phyloP scores from a whole-genome alignment of 2,329 filamentous ascomycete genomes.

The Biscogniauxia sp. region DNA sequence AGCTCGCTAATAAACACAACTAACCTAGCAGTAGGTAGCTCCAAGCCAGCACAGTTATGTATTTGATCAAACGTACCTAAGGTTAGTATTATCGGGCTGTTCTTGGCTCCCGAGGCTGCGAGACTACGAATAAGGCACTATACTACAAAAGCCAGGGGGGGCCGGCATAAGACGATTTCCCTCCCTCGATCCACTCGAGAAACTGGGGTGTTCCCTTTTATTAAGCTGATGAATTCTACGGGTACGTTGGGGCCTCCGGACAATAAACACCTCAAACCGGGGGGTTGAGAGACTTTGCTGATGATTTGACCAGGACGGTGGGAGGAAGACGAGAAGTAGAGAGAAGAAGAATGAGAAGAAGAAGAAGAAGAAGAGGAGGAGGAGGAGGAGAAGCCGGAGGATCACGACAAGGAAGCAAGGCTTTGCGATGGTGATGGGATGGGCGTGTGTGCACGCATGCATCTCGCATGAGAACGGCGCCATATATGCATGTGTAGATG shows the following conservation, averaged over 20 bases:
- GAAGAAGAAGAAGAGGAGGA: not conserved
- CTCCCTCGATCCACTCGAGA: not conserved
- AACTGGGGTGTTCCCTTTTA: not conserved
- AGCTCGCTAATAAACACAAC: too few relatives aligned
- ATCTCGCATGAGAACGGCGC: constrained; percentile 16
- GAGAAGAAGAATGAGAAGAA: not conserved
- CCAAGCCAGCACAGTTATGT: too few relatives aligned
- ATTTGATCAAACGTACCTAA: too few relatives aligned
- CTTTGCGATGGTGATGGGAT: not conserved
- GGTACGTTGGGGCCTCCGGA: not conserved
- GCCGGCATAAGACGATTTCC: not conserved
- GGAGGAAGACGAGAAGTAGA: not conserved
- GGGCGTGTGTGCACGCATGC: not conserved
- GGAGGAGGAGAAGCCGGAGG: not conserved
- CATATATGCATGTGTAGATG: constrained; percentile 9
- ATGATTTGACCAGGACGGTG: not conserved
- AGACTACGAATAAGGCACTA: not conserved
- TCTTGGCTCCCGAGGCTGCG: not conserved
- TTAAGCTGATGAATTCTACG: not conserved
- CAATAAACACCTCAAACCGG: not conserved
- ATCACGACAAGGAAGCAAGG: not conserved
- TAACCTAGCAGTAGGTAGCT: not conserved
- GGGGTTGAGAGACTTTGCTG: not conserved
- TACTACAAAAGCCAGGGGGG: not conserved
- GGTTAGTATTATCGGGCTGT: not conserved